phyloP scores from a whole-genome alignment of 2,329 filamentous ascomycete species.

The Aspergillus sp. region DNA sequence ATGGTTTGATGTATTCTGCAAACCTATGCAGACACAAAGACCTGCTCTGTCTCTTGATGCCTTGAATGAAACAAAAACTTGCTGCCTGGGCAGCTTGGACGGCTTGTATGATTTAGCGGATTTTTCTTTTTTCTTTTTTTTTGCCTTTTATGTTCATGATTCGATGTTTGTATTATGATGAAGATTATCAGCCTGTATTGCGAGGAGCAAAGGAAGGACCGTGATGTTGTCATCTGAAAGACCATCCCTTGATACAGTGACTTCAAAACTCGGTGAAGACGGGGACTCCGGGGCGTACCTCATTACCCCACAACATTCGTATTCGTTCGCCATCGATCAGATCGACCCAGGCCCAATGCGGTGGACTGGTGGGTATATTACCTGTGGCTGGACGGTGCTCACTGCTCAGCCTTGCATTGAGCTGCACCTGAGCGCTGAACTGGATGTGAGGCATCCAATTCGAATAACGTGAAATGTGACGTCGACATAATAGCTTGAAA shows the following conservation, averaged over 20 bases:
- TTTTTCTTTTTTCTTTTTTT: neutral
- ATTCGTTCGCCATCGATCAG: neutral
- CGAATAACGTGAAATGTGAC: neutral
- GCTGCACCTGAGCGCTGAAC: neutral
- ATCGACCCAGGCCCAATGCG: neutral
- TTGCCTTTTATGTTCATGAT: neutral
- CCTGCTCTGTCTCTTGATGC: neutral
- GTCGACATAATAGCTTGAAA: neutral
- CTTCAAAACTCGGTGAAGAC: constrained; percentile 4
- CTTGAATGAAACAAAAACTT: neutral
- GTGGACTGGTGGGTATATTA: neutral
- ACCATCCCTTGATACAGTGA: neutral
- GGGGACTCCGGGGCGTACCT: constrained; percentile 5
- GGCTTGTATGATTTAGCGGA: constrained; percentile 1
- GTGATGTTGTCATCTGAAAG: neutral
- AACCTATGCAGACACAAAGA: neutral
- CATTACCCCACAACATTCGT: constrained; percentile 8
- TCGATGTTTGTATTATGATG: constrained; percentile 7
- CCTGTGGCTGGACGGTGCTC: neutral
- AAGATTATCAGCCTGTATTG: neutral
- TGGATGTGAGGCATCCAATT: constrained; percentile 2
- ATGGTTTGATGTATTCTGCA: neutral
- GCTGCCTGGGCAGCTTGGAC: neutral
- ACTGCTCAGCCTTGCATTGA: neutral
- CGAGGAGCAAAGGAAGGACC: neutral